phyloP scores from a whole-genome alignment of 2,329 filamentous ascomycete genomes.

The Alternaria dauci region DNA sequence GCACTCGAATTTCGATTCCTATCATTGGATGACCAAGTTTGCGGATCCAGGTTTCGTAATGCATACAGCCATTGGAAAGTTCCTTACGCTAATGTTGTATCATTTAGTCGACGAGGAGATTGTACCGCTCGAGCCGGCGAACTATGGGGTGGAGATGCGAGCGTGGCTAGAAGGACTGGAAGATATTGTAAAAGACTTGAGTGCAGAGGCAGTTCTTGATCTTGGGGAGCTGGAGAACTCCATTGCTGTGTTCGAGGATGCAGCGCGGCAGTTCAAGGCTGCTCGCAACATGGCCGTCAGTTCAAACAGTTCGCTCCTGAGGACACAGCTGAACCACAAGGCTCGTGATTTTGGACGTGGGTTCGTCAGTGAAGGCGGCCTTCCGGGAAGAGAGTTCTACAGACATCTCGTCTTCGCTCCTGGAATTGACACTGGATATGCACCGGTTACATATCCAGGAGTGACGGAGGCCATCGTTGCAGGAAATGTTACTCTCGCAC shows the following conservation, averaged over 20 bases:
- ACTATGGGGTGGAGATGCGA: constrained; percentile 48
- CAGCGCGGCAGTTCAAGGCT: constrained; percentile 34
- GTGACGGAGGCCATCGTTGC: constrained; percentile 45
- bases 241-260: constrained; percentile 45
- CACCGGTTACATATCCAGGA: constrained; percentile 45
- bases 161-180: constrained; percentile 47
- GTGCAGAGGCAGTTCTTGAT: not conserved
- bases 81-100: constrained; percentile 53
- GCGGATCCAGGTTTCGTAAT: constrained; percentile 60
- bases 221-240: constrained; percentile 34
- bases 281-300: constrained; percentile 38
- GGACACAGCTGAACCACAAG: constrained; percentile 51
- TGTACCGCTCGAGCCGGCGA: constrained; percentile 50
- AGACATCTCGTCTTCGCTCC: constrained; percentile 58
- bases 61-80: constrained; percentile 60
- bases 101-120: constrained; percentile 49
- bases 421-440: constrained; percentile 52
- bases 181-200: constrained; percentile 18
- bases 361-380: constrained; percentile 55
- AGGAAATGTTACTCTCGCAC: constrained; percentile 33
- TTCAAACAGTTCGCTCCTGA: constrained; percentile 30
- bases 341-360: constrained; percentile 55
- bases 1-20: constrained; percentile 57
- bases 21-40: constrained; percentile 61
- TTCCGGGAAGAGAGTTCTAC: constrained; percentile 55